Evolutionary conservation across 768 basidiomycete species (phyloP), one percentile per base, ranked within the genome.

Genomic region (Pulveroboletus sp.): DNA sequence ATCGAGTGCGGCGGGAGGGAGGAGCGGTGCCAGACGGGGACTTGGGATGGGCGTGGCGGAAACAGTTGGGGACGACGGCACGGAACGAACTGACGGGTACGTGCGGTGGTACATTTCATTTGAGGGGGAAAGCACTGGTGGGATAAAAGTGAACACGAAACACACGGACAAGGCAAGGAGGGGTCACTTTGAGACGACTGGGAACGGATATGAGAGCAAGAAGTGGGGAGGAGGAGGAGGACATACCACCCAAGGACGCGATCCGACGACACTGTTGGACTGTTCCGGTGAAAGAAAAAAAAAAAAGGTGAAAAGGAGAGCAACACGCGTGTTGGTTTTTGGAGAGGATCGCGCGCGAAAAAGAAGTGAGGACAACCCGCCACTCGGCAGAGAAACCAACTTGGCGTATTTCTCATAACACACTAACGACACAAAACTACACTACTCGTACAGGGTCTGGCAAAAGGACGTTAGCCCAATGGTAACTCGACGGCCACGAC

Each of bases 21-120:
- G 64, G 42, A 82, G 65, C 17, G 80, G 80, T 7, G 79, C 75
- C 11, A 75, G 60, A 25, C 78, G 73, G 0, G 80, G 79, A 32
- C 64, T 66, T 9, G 61, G 40, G 24, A 52, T 45, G 21, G 60
- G 47, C 35, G 45, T 50, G 16, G 58, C 43, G 36, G 55, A 20
- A 17, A 62, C 35, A 47, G 45, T 65, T 23, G 64, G 53, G 19
- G 72, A 62, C 2, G 80, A 73, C 40, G 79, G 77, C n/a, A 77
- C 73, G n/a, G 78, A 72, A 49, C 84, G 80, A 40, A 75, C 59
- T 21, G 73, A 75, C 9, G 82, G 82, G 40, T 75, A 72, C 6
- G 81, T 71, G 34, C 85, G 77, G 62, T 85, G 80, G 62, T 86
- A 75, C 71, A 87, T 83, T 49, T 80, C 79, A 60, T 72, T 67